Conservation (phyloP, 1,284 basidiomycete genomes). For the Trichosporon sp. region DNA sequence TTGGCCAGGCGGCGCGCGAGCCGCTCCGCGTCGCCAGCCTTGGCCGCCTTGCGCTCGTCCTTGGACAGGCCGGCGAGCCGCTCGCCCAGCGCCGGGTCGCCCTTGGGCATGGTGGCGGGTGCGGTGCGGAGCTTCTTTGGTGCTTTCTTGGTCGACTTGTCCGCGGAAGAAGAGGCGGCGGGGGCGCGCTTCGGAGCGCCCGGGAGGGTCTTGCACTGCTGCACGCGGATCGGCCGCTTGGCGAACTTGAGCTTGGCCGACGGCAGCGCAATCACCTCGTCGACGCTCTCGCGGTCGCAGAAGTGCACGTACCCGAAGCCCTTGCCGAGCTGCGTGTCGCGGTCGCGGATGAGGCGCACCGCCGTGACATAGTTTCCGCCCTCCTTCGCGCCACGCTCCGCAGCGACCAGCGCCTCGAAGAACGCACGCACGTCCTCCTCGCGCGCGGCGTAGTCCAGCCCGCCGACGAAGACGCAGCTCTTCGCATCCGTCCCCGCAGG, state of each 20-base stretch:
- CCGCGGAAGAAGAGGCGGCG: no score
- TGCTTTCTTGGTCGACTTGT: conserved; percentile 3
- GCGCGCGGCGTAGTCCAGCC: conserved; percentile 83
- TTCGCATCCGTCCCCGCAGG: conserved; percentile 62
- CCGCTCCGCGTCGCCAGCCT: conserved; percentile 70
- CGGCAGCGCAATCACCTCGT: conserved; percentile 77
- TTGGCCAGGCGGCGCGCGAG: conserved; percentile 78
- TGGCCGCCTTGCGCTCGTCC: conserved; percentile 75
- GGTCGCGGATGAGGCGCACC: conserved; percentile 84
- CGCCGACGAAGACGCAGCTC: conserved; percentile 82
- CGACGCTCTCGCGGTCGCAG: conserved; percentile 74
- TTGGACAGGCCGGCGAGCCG: conserved; percentile 72
- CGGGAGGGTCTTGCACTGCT: conserved; percentile 66
- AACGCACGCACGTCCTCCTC: conserved; percentile 85
- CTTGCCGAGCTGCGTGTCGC: conserved; percentile 92
- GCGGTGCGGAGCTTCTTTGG: conserved; percentile 8
- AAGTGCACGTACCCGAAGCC: conserved; percentile 95
- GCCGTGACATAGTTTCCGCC: conserved; percentile 65
- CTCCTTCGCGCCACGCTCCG: conserved; percentile 62
- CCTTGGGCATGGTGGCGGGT: conserved; percentile 56
- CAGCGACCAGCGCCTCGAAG: conserved; percentile 72
- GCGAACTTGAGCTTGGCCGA: conserved; percentile 73
- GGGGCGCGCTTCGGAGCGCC: conserved; percentile 24
- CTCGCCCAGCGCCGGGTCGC: conserved; percentile 72
- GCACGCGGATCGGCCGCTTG: conserved; percentile 79